phyloP scores from a whole-genome alignment of 805 yeast species.

The Wickerhamomyces mucosus region DNA sequence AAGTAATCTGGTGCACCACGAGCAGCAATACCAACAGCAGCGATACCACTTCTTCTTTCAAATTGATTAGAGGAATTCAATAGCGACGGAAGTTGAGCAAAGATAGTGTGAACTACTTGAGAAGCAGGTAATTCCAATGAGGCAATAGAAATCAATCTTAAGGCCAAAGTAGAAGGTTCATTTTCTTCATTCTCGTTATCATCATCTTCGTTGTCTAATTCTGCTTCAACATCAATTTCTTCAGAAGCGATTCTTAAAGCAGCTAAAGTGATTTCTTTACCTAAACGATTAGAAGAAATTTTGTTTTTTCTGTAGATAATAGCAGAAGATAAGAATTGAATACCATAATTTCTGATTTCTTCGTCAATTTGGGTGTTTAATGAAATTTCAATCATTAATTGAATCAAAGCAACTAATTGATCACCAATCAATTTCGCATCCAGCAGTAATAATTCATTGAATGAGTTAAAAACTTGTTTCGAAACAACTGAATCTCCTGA shows the following conservation, averaged over 20 bases:
- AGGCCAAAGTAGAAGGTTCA: conserved; percentile 66
- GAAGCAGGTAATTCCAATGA: conserved; percentile 85
- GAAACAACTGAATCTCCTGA: conserved; percentile 66
- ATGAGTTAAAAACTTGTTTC: conserved; percentile 69
- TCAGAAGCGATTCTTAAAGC: conserved; percentile 75
- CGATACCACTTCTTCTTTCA: conserved; percentile 80
- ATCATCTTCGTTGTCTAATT: conserved; percentile 71
- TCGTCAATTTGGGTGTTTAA: conserved; percentile 58
- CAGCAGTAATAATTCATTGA: conserved; percentile 67
- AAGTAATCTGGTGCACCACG: conserved; percentile 93
- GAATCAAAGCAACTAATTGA: conserved; percentile 56
- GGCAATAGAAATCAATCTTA: conserved; percentile 69
- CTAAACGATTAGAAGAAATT: conserved; percentile 71
- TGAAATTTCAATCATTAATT: conserved; percentile 70
- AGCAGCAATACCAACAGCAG: conserved; percentile 74
- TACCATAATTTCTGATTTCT: conserved; percentile 73
- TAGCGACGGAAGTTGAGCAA: conserved; percentile 51
- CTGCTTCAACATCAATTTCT: conserved; percentile 70
- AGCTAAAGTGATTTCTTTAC: conserved; percentile 65
- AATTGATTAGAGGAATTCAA: conserved; percentile 54
- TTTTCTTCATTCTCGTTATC: conserved; percentile 92
- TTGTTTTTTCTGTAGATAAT: conserved; percentile 75
- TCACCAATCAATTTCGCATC: conserved; percentile 77
- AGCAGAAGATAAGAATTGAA: conserved; percentile 75
- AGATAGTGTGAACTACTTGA: conserved; percentile 76